A percentile compares a stretch with the other conserved stretches of the same genome.
phyloP scores from a whole-genome alignment of 1,284 basidiomycete genomes.

The Irpex lacteus region DNA sequence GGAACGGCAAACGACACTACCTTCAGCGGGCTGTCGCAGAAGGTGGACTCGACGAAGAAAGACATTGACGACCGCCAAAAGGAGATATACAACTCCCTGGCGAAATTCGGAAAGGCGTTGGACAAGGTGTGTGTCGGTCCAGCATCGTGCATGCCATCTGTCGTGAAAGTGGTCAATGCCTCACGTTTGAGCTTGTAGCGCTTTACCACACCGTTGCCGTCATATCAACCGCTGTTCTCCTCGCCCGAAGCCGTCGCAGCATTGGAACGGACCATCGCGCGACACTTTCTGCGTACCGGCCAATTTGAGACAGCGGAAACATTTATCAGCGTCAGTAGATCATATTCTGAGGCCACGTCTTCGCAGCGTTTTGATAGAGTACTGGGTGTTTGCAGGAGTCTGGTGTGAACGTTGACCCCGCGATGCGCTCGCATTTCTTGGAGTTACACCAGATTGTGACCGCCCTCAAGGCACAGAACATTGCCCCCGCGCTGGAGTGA shows the following conservation, averaged over 20 bases:
- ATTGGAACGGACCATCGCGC: constrained; percentile 71
- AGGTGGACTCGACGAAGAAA: constrained; percentile 72
- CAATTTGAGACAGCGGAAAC: constrained; percentile 73
- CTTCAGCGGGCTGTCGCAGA: constrained; percentile 52
- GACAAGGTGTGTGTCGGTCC: constrained; percentile 68
- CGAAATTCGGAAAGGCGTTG: constrained; percentile 77
- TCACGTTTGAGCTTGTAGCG: constrained; percentile 43
- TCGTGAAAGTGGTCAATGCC: background rate
- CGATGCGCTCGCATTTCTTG: constrained; percentile 59
- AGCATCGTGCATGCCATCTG: constrained; percentile 9
- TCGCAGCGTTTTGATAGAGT: background rate
- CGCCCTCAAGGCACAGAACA: constrained; percentile 64
- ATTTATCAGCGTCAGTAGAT: constrained; percentile 45
- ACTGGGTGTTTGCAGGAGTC: constrained; percentile 56
- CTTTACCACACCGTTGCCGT: constrained; percentile 65
- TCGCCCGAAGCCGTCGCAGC: constrained; percentile 57
- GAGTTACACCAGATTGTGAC: constrained; percentile 75
- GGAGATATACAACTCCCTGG: constrained; percentile 76
- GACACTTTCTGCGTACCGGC: constrained; percentile 79
- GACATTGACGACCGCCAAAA: constrained; percentile 87
- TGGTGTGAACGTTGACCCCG: constrained; percentile 53
- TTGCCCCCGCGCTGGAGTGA: constrained; percentile 72
- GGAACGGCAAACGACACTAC: constrained; percentile 55
- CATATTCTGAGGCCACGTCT: background rate
- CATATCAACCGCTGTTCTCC: constrained; percentile 68